Evolutionary conservation across 2,329 filamentous ascomycete species (phyloP).

Genomic region (Penicillium occitanis): DNA sequence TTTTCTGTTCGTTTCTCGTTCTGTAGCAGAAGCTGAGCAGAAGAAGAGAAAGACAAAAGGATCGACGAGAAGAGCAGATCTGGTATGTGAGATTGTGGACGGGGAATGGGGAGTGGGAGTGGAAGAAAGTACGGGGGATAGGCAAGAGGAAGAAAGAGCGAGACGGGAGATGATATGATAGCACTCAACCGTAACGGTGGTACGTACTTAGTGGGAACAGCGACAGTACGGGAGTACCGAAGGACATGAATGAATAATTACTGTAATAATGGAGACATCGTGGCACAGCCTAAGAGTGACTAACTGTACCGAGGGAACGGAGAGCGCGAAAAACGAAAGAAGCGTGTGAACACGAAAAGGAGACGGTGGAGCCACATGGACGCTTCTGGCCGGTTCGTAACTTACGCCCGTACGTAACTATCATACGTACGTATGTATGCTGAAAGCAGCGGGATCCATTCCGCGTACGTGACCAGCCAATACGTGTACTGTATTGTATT

Average conservation of each 20-base stretch:
- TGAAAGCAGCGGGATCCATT: background rate
- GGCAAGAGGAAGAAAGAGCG: background rate
- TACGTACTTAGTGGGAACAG: background rate
- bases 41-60: constrained; percentile 22
- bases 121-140: constrained; percentile 19
- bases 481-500: constrained; percentile 8
- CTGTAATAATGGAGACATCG: background rate
- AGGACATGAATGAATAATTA: background rate
- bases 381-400: constrained; percentile 17
- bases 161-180: constrained; percentile 20
- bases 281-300: constrained; percentile 16
- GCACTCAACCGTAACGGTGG: background rate
- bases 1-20: constrained; percentile 17
- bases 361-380: constrained; percentile 18
- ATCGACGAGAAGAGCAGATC: constrained; percentile 21
- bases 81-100: constrained; percentile 19
- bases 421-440: constrained; percentile 1
- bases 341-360: constrained; percentile 13
- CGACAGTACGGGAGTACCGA: background rate
- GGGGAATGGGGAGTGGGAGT: constrained; percentile 14
- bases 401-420: background rate
- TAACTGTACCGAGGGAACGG: constrained; percentile 22
- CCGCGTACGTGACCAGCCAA: constrained; percentile 2
- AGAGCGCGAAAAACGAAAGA: constrained; percentile 8
- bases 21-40: constrained; percentile 25